Percentiles rank a stretch among this genome's conserved stretches.
Evolutionary conservation across 495 filamentous ascomycete genomes (phyloP).

Genomic region (Penicillium cataractarum): DNA sequence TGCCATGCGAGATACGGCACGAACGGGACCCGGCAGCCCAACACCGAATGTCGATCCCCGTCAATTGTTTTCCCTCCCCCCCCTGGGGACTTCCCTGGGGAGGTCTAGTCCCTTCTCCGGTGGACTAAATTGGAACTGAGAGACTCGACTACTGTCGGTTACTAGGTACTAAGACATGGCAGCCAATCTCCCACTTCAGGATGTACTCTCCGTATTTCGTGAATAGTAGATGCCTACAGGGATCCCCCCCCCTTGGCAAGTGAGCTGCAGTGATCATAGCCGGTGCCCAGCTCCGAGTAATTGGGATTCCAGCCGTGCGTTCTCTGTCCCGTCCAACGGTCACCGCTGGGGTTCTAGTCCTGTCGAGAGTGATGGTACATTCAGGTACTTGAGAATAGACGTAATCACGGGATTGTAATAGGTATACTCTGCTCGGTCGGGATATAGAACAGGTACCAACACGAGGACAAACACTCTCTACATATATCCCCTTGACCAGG

Average conservation of each 20-base stretch:
- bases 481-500: neutral
- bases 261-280: constrained; percentile 26
- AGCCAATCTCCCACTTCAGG: neutral
- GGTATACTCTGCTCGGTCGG: neutral
- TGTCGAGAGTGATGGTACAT: neutral
- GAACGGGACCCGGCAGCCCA: constrained; percentile 27
- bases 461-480: neutral
- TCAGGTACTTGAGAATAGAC: neutral
- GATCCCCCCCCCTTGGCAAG: constrained; percentile 30
- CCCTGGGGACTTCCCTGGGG: neutral
- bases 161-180: neutral
- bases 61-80: constrained; percentile 2
- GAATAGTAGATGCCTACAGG: constrained; percentile 13
- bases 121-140: neutral
- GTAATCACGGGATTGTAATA: neutral
- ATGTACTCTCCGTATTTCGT: neutral
- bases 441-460: neutral
- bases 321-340: neutral
- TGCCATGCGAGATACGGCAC: constrained; percentile 32
- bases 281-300: constrained; percentile 27
- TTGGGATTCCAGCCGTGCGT: constrained; percentile 26
- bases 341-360: neutral
- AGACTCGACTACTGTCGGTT: neutral
- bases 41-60: constrained; percentile 18
- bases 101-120: constrained; percentile 5